Conservation (phyloP, 495 filamentous ascomycete species). For the Talaromyces stipitatus region DNA sequence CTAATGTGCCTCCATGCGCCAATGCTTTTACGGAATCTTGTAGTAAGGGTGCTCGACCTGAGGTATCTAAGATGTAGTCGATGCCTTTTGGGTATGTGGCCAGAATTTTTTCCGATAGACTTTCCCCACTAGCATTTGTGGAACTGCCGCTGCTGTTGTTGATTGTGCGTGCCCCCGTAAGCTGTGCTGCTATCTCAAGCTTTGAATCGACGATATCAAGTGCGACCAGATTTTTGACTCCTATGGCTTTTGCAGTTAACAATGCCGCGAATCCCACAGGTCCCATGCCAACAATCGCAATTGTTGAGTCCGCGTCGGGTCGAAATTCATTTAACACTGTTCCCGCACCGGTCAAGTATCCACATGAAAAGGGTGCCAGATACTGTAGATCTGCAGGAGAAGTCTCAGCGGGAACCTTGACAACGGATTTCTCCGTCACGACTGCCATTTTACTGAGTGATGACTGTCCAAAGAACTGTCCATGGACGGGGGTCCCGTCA, state of each 20-base stretch:
- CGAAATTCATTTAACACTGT: slow-evolving; percentile 35
- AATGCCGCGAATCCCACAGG: slow-evolving; percentile 35
- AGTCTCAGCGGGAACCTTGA: slow-evolving; percentile 14
- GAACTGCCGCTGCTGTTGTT: slow-evolving; percentile 16
- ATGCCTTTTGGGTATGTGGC: slow-evolving; percentile 23
- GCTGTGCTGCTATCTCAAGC: slow-evolving; percentile 28
- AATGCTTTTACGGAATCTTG: slow-evolving; percentile 23
- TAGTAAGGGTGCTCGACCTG: slow-evolving; percentile 26
- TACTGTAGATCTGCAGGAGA: slow-evolving; percentile 16
- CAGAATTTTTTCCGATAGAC: slow-evolving; percentile 19
- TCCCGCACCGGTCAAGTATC: slow-evolving; percentile 40
- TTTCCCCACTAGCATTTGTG: not conserved
- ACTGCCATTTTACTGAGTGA: slow-evolving; percentile 32
- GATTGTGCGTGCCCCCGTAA: slow-evolving; percentile 36
- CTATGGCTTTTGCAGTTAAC: slow-evolving; percentile 20
- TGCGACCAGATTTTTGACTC: slow-evolving; percentile 25
- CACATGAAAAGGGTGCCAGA: slow-evolving; percentile 36
- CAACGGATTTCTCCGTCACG: slow-evolving; percentile 21
- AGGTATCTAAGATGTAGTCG: slow-evolving; percentile 34
- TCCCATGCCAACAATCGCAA: slow-evolving; percentile 35
- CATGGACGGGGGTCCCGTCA: slow-evolving; percentile 21
- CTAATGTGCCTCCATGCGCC: slow-evolving; percentile 27
- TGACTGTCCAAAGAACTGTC: slow-evolving; percentile 39
- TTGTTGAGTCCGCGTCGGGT: slow-evolving; percentile 11
- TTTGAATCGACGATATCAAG: slow-evolving; percentile 35